Percentiles rank a stretch among this genome's conserved stretches.
phyloP scores from a whole-genome alignment of 257 asterid genomes.

The Salvia rosmarinus region DNA sequence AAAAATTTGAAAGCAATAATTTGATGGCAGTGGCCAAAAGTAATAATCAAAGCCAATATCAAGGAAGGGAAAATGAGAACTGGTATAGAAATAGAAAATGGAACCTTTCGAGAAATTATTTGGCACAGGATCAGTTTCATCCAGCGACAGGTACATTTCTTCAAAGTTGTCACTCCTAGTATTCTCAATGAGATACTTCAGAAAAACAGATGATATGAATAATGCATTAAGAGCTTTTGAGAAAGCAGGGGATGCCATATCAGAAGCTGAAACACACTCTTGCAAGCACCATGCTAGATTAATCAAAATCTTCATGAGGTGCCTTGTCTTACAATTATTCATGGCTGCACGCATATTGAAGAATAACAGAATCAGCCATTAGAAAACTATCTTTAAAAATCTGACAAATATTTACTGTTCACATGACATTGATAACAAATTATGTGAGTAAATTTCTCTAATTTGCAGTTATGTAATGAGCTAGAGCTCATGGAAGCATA shows the following conservation, averaged over 20 bases:
- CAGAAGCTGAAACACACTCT: slow-evolving; percentile 77
- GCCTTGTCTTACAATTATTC: slow-evolving; percentile 84
- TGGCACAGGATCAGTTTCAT: slow-evolving; percentile 69
- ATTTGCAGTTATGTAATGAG: neutral
- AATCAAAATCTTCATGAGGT: slow-evolving; percentile 84
- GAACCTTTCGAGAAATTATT: slow-evolving; percentile 67
- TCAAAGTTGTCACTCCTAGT: slow-evolving; percentile 69
- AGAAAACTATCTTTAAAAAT: neutral
- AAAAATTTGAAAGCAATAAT: slow-evolving; percentile 4
- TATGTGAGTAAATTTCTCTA: neutral
- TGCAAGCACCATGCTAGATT: slow-evolving; percentile 87
- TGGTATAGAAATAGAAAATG: slow-evolving; percentile 20
- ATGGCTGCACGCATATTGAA: slow-evolving; percentile 56
- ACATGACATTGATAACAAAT: slow-evolving; percentile 13
- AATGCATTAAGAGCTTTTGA: slow-evolving; percentile 79
- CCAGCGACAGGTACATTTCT: slow-evolving; percentile 72
- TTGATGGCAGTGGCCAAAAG: neutral
- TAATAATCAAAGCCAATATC: slow-evolving; percentile 3
- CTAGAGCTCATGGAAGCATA: slow-evolving; percentile 5
- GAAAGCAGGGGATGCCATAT: slow-evolving; percentile 57
- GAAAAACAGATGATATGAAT: slow-evolving; percentile 80
- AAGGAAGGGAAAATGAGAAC: slow-evolving; percentile 15
- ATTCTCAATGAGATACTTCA: slow-evolving; percentile 82
- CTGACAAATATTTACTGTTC: slow-evolving; percentile 16
- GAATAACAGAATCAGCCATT: slow-evolving; percentile 33